These are phyloP conservation scores for Wolfiporia cocos DNA, from an alignment of 1,284 basidiomycete species.

Conservation along the genomic window DNA sequence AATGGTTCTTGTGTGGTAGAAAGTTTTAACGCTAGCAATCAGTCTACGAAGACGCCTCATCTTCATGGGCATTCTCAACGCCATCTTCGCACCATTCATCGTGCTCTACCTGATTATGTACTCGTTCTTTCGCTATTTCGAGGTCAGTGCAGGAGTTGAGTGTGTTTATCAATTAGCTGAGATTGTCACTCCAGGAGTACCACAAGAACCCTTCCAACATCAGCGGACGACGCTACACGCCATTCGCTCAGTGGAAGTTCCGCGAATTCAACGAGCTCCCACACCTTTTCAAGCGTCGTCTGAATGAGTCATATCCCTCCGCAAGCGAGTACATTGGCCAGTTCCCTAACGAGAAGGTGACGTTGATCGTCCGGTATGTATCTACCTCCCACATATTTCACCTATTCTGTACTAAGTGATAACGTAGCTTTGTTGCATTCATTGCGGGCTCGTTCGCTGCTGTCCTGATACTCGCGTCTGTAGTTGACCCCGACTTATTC, in stretches of 20 bases:
- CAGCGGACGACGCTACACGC: constrained; percentile 88
- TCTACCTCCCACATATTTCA: constrained; percentile 2
- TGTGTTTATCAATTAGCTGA: not conserved
- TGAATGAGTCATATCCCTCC: constrained; percentile 83
- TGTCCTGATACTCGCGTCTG: constrained; percentile 85
- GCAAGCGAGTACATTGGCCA: constrained; percentile 96
- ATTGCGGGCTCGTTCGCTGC: constrained; percentile 95
- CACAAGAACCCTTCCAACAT: constrained; percentile 97
- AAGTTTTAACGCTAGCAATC: too few species aligned
- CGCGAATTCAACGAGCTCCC: constrained; percentile 98
- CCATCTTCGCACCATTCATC: constrained; percentile 94
- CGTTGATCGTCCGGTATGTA: constrained; percentile 80
- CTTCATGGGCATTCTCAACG: constrained; percentile 95
- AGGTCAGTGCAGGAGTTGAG: constrained; percentile 41
- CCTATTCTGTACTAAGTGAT: not conserved
- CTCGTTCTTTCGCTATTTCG: constrained; percentile 99
- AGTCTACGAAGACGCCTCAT: constrained; percentile 85
- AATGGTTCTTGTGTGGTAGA: not conserved
- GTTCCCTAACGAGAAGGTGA: constrained; percentile 92
- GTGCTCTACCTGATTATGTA: constrained; percentile 96
- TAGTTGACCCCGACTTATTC: constrained; percentile 89
- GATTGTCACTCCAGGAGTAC: constrained; percentile 69
- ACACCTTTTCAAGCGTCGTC: constrained; percentile 83
- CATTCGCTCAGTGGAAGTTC: constrained; percentile 97
- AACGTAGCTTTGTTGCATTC: constrained; percentile 87